These are phyloP conservation scores for Pestalotiopsis fici DNA, from an alignment of 2,329 filamentous ascomycete genomes.

Conservation along the genomic window DNA sequence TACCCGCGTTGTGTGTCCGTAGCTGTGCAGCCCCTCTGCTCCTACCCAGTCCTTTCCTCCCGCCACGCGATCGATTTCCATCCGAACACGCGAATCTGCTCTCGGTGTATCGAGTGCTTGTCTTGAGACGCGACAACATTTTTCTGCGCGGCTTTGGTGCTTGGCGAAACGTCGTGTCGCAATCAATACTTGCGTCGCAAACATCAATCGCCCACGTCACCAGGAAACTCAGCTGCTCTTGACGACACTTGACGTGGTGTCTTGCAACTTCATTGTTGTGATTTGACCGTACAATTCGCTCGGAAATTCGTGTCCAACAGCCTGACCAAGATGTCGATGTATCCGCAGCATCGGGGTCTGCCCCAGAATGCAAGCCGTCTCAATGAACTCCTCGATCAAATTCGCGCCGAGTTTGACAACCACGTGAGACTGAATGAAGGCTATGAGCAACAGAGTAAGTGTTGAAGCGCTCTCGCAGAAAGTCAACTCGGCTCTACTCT, in stretches of 20 bases:
- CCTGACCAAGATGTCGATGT: conserved; percentile 67
- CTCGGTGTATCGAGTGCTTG: not conserved
- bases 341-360: conserved; percentile 83
- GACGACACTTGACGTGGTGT: not conserved
- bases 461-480: conserved; percentile 4
- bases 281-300: not conserved
- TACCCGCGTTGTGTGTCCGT: conserved; percentile 16
- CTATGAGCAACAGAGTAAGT: conserved; percentile 92
- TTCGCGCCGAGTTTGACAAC: conserved; percentile 87
- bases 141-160: not conserved
- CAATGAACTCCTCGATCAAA: conserved; percentile 87
- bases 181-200: not conserved
- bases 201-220: not conserved
- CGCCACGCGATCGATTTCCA: not conserved
- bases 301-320: not conserved
- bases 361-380: conserved; percentile 66
- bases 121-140: not conserved
- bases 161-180: not conserved
- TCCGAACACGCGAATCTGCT: not conserved
- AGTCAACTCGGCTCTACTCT: not conserved
- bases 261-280: not conserved
- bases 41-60: not conserved
- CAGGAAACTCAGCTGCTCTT: not conserved
- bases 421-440: conserved; percentile 80
- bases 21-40: not conserved